phyloP scores from a whole-genome alignment of 805 yeast species.

The Candida alai region DNA sequence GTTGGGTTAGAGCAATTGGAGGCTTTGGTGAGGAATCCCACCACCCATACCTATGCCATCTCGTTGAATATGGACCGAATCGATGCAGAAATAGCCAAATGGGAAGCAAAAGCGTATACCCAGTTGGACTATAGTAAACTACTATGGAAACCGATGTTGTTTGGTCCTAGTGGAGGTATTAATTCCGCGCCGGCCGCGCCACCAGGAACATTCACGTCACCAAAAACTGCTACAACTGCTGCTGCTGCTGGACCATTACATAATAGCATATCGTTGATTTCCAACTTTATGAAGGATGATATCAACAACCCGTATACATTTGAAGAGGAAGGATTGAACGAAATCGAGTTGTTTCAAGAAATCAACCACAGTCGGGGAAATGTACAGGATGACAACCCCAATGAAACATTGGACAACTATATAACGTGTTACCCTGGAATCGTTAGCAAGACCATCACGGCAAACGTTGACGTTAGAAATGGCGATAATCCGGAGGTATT shows the following conservation, averaged over 20 bases:
- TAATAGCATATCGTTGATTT: slow-evolving; percentile 53
- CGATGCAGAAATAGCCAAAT: slow-evolving; percentile 37
- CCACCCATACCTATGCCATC: slow-evolving; percentile 48
- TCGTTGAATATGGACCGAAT: slow-evolving; percentile 46
- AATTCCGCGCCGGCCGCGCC: slow-evolving; percentile 51
- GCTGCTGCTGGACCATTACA: slow-evolving; percentile 18
- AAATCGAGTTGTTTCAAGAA: slow-evolving; percentile 29
- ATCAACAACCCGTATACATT: slow-evolving; percentile 57
- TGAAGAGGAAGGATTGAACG: slow-evolving; percentile 53
- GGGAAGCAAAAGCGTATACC: slow-evolving; percentile 54
- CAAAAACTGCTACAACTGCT: slow-evolving; percentile 5
- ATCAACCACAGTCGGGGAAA: no score
- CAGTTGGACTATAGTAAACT: slow-evolving; percentile 50
- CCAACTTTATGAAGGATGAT: slow-evolving; percentile 65
- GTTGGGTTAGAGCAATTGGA: slow-evolving; percentile 79
- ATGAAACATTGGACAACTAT: slow-evolving; percentile 19
- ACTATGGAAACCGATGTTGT: slow-evolving; percentile 79
- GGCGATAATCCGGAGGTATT: slow-evolving; percentile 3
- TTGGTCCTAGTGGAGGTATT: slow-evolving; percentile 84
- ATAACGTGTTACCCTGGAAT: slow-evolving; percentile 35
- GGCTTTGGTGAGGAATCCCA: slow-evolving; percentile 49
- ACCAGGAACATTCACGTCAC: slow-evolving; percentile 1
- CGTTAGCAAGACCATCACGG: slow-evolving; percentile 5
- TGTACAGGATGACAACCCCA: slow-evolving; percentile 8
- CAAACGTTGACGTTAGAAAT: not conserved